Evolutionary conservation across 2,329 filamentous ascomycete species (phyloP).

Genomic region (Penicillium sp.): DNA sequence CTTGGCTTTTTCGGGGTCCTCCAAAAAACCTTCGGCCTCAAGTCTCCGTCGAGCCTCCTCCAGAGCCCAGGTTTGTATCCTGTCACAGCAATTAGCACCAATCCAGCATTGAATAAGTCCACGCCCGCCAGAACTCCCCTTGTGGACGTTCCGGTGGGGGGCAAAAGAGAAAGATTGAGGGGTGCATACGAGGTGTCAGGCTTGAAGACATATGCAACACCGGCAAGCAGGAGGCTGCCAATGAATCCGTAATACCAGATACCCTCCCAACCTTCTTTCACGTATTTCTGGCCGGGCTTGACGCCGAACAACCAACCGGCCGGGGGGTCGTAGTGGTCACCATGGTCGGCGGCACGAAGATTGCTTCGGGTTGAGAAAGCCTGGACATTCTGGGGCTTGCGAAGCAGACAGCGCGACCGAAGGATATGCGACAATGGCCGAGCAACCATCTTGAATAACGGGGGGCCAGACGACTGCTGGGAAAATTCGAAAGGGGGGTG

Average conservation of each 20-base stretch:
- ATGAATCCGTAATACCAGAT: conserved; percentile 80
- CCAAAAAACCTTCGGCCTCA: conserved; percentile 89
- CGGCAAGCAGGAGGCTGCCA: conserved; percentile 66
- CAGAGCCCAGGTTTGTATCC: conserved; percentile 98
- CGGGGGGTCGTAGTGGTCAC: conserved; percentile 80
- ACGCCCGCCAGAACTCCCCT: neutral
- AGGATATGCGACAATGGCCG: conserved; percentile 37
- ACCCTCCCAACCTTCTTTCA: conserved; percentile 95
- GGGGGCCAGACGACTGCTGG: conserved; percentile 12
- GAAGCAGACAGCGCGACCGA: conserved; percentile 37
- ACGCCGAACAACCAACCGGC: conserved; percentile 89
- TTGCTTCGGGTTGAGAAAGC: conserved; percentile 40
- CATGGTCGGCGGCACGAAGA: conserved; percentile 51
- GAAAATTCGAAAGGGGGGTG: conserved; percentile 7
- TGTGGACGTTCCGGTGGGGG: neutral
- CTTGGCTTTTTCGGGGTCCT: conserved; percentile 60
- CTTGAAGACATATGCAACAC: conserved; percentile 87
- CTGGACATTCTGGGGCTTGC: conserved; percentile 32
- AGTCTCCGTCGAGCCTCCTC: conserved; percentile 93
- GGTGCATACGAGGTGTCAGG: conserved; percentile 90
- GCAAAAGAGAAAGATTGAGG: neutral
- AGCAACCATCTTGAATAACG: conserved; percentile 35
- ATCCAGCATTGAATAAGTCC: neutral
- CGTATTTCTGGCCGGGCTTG: conserved; percentile 89
- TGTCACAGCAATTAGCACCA: conserved; percentile 39